Conservation (phyloP, 257 asterid genomes). For the Nicotiana knightiana region DNA sequence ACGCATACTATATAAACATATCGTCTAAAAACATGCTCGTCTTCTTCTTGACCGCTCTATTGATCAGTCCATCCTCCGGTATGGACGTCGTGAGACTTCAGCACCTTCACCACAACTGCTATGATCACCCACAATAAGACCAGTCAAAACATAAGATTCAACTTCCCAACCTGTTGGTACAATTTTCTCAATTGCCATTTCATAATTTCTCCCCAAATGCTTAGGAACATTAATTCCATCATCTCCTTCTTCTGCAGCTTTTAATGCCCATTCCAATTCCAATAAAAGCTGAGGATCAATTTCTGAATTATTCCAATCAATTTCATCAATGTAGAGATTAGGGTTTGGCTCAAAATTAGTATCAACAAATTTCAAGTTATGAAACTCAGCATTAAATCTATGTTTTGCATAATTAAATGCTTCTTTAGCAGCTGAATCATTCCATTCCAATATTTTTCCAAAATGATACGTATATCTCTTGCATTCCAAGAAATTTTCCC, state of each 20-base stretch:
- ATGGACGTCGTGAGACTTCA: no score
- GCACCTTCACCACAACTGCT: no score
- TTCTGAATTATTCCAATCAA: conserved; percentile 12
- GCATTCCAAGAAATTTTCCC: conserved; percentile 17
- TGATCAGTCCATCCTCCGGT: no score
- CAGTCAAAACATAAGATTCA: not conserved
- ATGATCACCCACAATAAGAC: no score
- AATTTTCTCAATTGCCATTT: not conserved
- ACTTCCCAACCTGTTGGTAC: not conserved
- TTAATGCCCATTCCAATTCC: not conserved
- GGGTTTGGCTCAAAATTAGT: not conserved
- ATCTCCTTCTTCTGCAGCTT: not conserved
- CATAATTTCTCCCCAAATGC: not conserved
- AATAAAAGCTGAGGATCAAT: not conserved
- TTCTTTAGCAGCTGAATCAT: conserved; percentile 17
- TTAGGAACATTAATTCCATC: not conserved
- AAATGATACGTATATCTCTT: not conserved
- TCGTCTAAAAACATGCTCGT: no score
- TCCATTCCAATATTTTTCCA: conserved; percentile 7
- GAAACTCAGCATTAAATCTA: conserved; percentile 4
- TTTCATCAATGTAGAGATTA: conserved; percentile 16
- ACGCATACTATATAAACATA: no score
- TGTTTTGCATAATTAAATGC: conserved; percentile 15
- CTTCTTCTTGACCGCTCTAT: no score
- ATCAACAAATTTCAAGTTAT: not conserved